Conservation (phyloP, 257 asterid genomes). For the Fraxinus americana region DNA sequence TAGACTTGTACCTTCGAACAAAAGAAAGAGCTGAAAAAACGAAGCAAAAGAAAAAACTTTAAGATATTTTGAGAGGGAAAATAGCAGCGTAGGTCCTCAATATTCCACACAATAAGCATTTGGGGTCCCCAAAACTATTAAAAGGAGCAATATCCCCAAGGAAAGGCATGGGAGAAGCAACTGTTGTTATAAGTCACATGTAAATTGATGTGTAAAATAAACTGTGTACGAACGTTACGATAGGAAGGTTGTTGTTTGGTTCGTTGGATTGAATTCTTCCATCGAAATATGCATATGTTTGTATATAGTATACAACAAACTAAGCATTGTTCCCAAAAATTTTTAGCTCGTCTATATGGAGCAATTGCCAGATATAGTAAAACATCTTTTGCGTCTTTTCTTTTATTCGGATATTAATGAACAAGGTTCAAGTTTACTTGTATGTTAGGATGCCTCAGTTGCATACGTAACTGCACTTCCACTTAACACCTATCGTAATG, state of each 20-base stretch:
- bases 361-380: background rate
- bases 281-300: conserved; percentile 54
- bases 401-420: too few species aligned
- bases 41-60: background rate
- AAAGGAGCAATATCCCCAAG: conserved; percentile 52
- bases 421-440: too few species aligned
- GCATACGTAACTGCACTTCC: too few species aligned
- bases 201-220: conserved; percentile 38
- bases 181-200: conserved; percentile 41
- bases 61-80: background rate
- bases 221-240: conserved; percentile 24
- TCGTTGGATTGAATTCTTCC: conserved; percentile 13
- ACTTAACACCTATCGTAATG: too few species aligned
- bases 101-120: background rate
- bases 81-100: background rate
- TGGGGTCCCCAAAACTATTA: background rate
- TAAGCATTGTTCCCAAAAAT: background rate
- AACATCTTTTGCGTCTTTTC: too few species aligned
- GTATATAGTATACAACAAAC: conserved; percentile 47
- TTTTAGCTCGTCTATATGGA: background rate
- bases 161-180: conserved; percentile 56
- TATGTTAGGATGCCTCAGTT: too few species aligned
- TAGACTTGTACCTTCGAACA: background rate
- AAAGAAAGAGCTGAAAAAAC: background rate
- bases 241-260: background rate